Conservation (phyloP, 164 flowering plant genomes). For the Cinnamomum chago region DNA sequence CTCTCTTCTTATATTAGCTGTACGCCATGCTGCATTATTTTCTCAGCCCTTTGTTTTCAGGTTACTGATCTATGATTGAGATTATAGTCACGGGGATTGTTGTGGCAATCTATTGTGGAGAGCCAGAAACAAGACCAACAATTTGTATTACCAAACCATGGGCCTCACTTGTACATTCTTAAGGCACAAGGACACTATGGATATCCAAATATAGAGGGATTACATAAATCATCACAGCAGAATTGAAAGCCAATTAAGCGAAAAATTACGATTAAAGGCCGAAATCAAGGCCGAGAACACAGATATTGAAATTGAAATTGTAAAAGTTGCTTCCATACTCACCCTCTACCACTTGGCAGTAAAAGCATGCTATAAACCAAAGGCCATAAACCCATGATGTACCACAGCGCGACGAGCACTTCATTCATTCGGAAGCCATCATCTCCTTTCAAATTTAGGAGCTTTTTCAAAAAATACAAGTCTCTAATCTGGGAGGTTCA, state of each 20-base stretch:
- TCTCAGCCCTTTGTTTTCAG: neutral
- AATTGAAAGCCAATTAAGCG: neutral
- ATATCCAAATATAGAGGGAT: neutral
- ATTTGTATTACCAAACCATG: neutral
- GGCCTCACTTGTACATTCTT: neutral
- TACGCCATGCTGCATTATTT: neutral
- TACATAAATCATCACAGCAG: neutral
- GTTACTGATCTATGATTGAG: neutral
- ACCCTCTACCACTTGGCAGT: conserved; percentile 85
- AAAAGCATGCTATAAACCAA: conserved; percentile 76
- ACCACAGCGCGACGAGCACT: conserved; percentile 79
- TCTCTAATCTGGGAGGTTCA: conserved; percentile 53
- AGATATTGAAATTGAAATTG: neutral
- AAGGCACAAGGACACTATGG: neutral
- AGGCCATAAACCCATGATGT: conserved; percentile 96
- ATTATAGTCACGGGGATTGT: neutral
- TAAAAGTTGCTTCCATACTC: neutral
- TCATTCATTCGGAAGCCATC: conserved; percentile 91
- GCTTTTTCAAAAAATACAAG: conserved; percentile 72
- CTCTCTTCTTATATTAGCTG: neutral
- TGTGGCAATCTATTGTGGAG: neutral
- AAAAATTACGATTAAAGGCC: neutral
- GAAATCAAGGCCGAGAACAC: neutral
- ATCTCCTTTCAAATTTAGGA: conserved; percentile 70
- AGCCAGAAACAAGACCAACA: neutral